Percentiles rank a stretch among this genome's conserved stretches.
These are phyloP conservation scores for Septoria linicola DNA, from an alignment of 2,329 filamentous ascomycete species.

Conservation along the genomic window DNA sequence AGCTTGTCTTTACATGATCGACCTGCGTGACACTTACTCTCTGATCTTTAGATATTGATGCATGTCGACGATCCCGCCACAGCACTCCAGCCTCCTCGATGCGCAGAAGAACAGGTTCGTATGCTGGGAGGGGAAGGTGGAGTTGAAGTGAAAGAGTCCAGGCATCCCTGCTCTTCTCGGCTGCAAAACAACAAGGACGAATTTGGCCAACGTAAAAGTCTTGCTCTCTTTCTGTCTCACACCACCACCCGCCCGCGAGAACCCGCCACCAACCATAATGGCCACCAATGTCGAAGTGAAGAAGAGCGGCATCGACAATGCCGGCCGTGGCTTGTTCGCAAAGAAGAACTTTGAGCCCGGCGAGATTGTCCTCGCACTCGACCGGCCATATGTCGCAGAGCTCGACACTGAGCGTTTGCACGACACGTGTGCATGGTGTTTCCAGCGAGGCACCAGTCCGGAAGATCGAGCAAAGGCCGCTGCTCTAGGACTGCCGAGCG, in stretches of 20 bases:
- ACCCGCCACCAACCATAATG: slow-evolving; percentile 13
- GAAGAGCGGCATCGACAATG: slow-evolving; percentile 27
- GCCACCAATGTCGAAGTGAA: slow-evolving; percentile 27
- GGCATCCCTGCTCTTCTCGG: background rate
- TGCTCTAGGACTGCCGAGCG: slow-evolving; percentile 33
- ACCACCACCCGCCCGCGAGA: background rate
- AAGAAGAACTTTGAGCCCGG: slow-evolving; percentile 49
- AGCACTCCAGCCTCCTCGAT: too few species aligned
- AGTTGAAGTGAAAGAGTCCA: too few species aligned
- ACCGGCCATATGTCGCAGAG: slow-evolving; percentile 55
- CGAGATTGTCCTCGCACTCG: slow-evolving; percentile 50
- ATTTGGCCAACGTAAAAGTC: slow-evolving; percentile 3
- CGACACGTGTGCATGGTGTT: slow-evolving; percentile 60
- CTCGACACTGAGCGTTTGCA: slow-evolving; percentile 53
- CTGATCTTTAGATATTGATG: too few species aligned
- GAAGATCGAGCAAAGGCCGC: slow-evolving; percentile 36
- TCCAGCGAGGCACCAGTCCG: slow-evolving; percentile 33
- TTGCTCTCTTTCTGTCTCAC: background rate
- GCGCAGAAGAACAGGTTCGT: too few species aligned
- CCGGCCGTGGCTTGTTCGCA: slow-evolving; percentile 58
- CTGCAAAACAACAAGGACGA: slow-evolving; percentile 7
- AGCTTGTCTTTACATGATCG: too few species aligned
- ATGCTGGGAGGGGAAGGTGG: too few species aligned
- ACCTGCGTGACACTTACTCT: too few species aligned
- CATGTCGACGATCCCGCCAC: too few species aligned